Conservation (phyloP, 768 basidiomycete species). For the Boletus reticuloceps region DNA sequence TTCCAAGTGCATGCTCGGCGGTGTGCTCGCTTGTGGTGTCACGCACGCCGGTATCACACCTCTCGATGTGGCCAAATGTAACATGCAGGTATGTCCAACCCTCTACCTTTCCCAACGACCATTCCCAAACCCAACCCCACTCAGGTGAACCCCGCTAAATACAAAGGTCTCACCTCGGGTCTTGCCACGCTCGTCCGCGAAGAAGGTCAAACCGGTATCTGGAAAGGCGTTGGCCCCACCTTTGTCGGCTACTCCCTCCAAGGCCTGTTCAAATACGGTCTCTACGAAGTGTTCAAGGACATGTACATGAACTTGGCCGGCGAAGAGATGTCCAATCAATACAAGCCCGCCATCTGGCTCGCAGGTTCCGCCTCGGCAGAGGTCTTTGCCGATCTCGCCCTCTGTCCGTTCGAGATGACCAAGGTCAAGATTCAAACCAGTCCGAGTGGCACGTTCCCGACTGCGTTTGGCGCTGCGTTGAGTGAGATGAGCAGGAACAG, state of each 20-base stretch:
- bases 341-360: slow-evolving; percentile 91
- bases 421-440: slow-evolving; percentile 91
- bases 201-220: slow-evolving; percentile 82
- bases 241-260: slow-evolving; percentile 92
- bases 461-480: slow-evolving; percentile 67
- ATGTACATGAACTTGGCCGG: slow-evolving; percentile 86
- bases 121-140: neutral
- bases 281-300: slow-evolving; percentile 98
- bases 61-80: slow-evolving; percentile 86
- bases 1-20: slow-evolving; percentile 84
- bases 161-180: slow-evolving; percentile 60
- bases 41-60: slow-evolving; percentile 89
- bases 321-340: slow-evolving; percentile 71
- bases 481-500: slow-evolving; percentile 63
- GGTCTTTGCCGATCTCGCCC: slow-evolving; percentile 93
- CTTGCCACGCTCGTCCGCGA: slow-evolving; percentile 69
- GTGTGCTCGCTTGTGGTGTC: slow-evolving; percentile 81
- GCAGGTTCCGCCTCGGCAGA: slow-evolving; percentile 93
- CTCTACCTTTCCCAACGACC: too few species aligned
- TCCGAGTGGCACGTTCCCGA: slow-evolving; percentile 73
- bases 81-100: slow-evolving; percentile 70
- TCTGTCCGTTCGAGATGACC: slow-evolving; percentile 93
- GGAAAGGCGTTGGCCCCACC: slow-evolving; percentile 95
- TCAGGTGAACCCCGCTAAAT: slow-evolving; percentile 76
- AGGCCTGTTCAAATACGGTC: slow-evolving; percentile 98